phyloP scores from a whole-genome alignment of 2,329 filamentous ascomycete genomes.

The Trichoderma citrinoviride region DNA sequence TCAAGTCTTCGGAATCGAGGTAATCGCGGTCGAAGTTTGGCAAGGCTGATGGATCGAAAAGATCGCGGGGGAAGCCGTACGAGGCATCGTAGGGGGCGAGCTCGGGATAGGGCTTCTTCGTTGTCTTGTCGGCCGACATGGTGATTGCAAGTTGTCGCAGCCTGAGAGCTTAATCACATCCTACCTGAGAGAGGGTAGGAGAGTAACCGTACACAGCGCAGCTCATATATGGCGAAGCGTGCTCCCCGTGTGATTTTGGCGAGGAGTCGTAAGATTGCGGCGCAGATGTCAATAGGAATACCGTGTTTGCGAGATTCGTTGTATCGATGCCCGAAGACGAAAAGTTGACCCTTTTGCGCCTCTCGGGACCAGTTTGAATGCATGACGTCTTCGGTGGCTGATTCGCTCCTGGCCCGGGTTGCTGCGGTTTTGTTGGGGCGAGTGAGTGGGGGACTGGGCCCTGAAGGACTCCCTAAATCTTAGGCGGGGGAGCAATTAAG shows the following conservation, averaged over 20 bases:
- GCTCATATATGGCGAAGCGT: background rate
- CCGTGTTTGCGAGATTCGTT: no score
- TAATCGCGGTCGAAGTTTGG: slow-evolving; percentile 83
- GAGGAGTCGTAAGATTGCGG: slow-evolving; percentile 3
- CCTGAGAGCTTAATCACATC: background rate
- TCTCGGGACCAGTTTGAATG: background rate
- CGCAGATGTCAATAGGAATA: background rate
- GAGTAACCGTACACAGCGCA: background rate
- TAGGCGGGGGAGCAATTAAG: slow-evolving; percentile 13
- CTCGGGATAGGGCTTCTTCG: slow-evolving; percentile 14
- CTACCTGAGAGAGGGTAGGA: background rate
- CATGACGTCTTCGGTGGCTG: slow-evolving; percentile 31
- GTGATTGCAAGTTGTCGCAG: background rate
- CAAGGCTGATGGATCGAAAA: slow-evolving; percentile 66
- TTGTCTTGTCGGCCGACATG: background rate
- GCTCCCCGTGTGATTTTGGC: background rate
- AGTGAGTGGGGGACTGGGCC: background rate
- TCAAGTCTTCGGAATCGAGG: slow-evolving; percentile 66
- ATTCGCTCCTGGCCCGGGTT: background rate
- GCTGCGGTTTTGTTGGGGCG: slow-evolving; percentile 15
- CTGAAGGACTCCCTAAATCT: background rate
- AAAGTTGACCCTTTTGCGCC: slow-evolving; percentile 1
- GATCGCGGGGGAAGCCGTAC: slow-evolving; percentile 60
- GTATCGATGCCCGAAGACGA: background rate
- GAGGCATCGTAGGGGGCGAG: slow-evolving; percentile 21